These are phyloP conservation scores for Chaetoscypha palmicola DNA, from an alignment of 2,329 filamentous ascomycete species.

Conservation along the genomic window DNA sequence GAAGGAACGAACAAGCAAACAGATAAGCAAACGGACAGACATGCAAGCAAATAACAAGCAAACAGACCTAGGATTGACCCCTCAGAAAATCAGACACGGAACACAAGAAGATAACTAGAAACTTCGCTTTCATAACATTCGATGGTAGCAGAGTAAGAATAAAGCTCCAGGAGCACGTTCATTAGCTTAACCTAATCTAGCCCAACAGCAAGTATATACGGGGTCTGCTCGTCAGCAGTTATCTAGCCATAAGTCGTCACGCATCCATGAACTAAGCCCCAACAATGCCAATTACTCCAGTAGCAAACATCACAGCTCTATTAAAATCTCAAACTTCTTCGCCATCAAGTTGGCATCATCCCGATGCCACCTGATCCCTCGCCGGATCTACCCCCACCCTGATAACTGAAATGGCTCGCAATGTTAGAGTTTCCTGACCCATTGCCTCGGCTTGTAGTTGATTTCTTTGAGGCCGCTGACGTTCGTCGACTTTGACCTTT, in stretches of 20 bases:
- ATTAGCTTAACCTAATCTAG: not conserved
- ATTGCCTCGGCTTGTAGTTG: not conserved
- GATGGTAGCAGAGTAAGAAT: not conserved
- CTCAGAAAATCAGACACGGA: no score
- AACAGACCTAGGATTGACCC: no score
- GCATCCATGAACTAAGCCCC: not conserved
- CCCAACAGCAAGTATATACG: not conserved
- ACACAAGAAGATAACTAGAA: no score
- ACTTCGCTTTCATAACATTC: no score
- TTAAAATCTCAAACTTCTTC: no score
- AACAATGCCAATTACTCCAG: not conserved
- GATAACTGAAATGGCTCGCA: not conserved
- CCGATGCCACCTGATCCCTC: conserved; percentile 9
- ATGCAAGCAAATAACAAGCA: no score
- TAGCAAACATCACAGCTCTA: no score
- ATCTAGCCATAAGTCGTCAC: not conserved
- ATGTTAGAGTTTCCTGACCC: not conserved
- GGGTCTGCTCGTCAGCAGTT: not conserved
- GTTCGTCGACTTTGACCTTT: not conserved
- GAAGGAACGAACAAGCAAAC: no score
- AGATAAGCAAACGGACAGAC: no score
- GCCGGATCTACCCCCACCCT: not conserved
- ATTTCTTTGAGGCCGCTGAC: conserved; percentile 1
- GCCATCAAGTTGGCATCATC: conserved; percentile 13
- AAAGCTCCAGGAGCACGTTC: not conserved